Evolutionary conservation across 306 rosid genomes (phyloP), one percentile per base, ranked within the genome.

Genomic region (Pueraria montana): DNA sequence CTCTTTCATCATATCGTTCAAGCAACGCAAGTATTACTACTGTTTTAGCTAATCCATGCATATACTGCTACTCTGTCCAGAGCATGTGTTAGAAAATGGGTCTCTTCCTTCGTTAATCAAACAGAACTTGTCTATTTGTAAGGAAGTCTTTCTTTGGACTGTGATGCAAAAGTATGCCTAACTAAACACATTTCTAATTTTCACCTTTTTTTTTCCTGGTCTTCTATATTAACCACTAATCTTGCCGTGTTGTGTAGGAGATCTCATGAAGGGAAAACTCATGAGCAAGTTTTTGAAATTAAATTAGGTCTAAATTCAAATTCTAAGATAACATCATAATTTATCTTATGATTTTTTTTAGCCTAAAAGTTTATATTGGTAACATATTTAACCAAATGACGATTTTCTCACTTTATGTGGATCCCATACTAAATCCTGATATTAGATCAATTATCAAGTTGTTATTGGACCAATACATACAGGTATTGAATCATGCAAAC

Each of bases 1-100:
- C 87, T 42, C 77, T 82, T 82, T 87, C 80, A 82, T 65, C 45
- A n/a, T 17, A 79, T 80, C 77, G 74, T 20, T 30, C 49, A 73
- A 65, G 55, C 42, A 70, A 77, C 76, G 61, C 49, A 70, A 69
- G 43, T 43, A 26, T 10, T 20, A 3, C 3, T 58, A 45, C 27
- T 71, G 49, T 49, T 73, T 38, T 7, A 12, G 77, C 91, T 79
- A 73, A 84, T 74, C 75, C 61, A 58, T 79, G 43, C 78, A 52
- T 11, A 38, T 32, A 30, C 12, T 34, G 11, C 38, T 55, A 55
- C 76, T 72, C 32, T 61, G 27, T 63, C 11, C n/a, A 78, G 82
- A 76, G 66, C 71, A 83, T 85, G 67, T 27, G 36, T 18, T 5
- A 17, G 23, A 66, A 74, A 48, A 70, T 73, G 38, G 64, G 53